phyloP scores from a whole-genome alignment of 2,329 filamentous ascomycete genomes.

The Aspergillus spinulosporus region DNA sequence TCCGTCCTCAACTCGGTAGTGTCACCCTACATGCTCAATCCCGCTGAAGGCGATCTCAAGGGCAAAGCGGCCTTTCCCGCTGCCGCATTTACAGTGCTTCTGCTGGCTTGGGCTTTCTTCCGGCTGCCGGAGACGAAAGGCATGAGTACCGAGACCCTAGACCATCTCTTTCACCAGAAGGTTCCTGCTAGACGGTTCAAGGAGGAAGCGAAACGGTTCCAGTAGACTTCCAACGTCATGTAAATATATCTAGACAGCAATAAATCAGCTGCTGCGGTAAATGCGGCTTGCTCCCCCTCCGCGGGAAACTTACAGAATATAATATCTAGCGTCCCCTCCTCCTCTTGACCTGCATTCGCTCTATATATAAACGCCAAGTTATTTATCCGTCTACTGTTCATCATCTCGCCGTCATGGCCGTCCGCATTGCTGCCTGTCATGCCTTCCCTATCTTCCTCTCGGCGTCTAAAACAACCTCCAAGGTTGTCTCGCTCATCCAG shows the following conservation, averaged over 20 bases:
- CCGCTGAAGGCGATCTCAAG: conserved; percentile 29
- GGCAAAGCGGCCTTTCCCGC: conserved; percentile 34
- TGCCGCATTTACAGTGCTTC: not conserved
- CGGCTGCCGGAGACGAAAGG: conserved; percentile 35
- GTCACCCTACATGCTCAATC: conserved; percentile 39
- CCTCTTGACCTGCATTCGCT: too few species aligned
- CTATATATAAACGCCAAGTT: too few species aligned
- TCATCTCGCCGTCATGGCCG: not conserved
- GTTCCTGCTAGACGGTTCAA: conserved; percentile 29
- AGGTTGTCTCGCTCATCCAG: conserved; percentile 49
- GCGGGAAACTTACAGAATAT: too few species aligned
- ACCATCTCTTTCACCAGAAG: conserved; percentile 31
- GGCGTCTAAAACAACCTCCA: conserved; percentile 48
- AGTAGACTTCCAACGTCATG: not conserved
- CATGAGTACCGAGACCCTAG: conserved; percentile 32
- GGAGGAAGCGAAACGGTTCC: not conserved
- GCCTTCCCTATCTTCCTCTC: conserved; percentile 51
- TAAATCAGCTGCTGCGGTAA: too few species aligned
- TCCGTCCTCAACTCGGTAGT: conserved; percentile 30
- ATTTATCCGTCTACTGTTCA: too few species aligned
- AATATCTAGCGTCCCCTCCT: too few species aligned
- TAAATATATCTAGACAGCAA: not conserved
- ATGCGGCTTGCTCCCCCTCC: too few species aligned
- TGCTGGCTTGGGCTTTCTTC: conserved; percentile 24
- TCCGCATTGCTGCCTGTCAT: conserved; percentile 28